A percentile compares a stretch with the other conserved stretches of the same genome.
Conservation (phyloP, 2,329 filamentous ascomycete species). For the Fonsecaea pedrosoi region DNA sequence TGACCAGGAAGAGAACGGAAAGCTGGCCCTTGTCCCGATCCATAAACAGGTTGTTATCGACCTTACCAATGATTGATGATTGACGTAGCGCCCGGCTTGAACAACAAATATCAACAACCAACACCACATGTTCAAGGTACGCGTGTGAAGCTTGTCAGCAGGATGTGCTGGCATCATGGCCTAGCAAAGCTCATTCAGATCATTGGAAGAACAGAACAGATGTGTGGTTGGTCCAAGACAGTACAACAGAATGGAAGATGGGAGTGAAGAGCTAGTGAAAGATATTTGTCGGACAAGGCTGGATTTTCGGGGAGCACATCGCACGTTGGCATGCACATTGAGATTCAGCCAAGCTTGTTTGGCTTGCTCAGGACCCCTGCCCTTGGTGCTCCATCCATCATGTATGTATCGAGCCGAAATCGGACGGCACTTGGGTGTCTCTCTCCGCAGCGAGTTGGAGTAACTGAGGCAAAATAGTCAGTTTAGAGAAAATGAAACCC, state of each 20-base stretch:
- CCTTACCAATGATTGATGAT: constrained; percentile 23
- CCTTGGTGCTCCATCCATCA: too few relatives aligned
- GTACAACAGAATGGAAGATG: background rate
- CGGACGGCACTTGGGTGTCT: background rate
- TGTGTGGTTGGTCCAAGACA: background rate
- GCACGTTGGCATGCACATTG: too few relatives aligned
- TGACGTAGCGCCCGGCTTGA: background rate
- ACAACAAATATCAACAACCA: background rate
- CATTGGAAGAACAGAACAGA: background rate
- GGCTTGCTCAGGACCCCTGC: too few relatives aligned
- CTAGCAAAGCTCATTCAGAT: background rate
- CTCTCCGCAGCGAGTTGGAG: constrained; percentile 16
- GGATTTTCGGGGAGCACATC: background rate
- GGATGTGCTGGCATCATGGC: background rate
- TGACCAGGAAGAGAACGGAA: background rate
- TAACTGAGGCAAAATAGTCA: background rate
- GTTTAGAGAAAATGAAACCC: too few relatives aligned
- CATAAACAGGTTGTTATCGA: constrained; percentile 12
- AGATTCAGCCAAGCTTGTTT: too few relatives aligned
- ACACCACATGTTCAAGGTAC: background rate
- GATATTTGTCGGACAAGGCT: background rate
- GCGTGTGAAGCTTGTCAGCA: background rate
- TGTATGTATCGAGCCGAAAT: background rate
- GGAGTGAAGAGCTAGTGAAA: too few relatives aligned
- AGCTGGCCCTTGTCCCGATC: too few relatives aligned